Percentiles rank a stretch among this genome's conserved stretches.
Evolutionary conservation across 345 rosid genomes (phyloP).

Genomic region (Brassica carinata): DNA sequence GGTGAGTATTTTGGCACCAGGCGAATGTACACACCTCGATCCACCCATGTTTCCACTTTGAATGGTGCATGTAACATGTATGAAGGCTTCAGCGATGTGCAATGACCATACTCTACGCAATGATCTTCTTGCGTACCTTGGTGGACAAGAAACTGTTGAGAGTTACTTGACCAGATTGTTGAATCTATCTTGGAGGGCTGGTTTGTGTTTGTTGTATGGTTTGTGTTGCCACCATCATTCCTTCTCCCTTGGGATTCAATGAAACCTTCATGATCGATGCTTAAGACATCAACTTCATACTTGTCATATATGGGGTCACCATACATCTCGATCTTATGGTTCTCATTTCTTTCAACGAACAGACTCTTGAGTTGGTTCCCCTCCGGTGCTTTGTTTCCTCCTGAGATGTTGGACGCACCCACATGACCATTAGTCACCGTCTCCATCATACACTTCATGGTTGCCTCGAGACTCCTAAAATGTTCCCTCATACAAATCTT

Average conservation of each 20-base stretch:
- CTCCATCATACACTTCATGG: background rate
- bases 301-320: background rate
- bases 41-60: background rate
- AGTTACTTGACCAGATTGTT: background rate
- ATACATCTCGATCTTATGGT: background rate
- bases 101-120: background rate
- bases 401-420: background rate
- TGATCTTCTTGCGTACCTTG: background rate
- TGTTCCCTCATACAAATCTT: background rate
- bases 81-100: background rate
- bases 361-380: background rate
- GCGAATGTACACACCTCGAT: background rate
- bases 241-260: background rate
- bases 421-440: background rate
- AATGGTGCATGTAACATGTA: background rate
- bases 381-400: background rate
- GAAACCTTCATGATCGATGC: background rate
- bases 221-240: background rate
- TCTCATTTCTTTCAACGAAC: background rate
- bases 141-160: background rate
- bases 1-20: background rate
- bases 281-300: background rate
- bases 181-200: background rate
- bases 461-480: background rate
- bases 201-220: background rate